Evolutionary conservation across 192 early-diverging fungal species (phyloP), one percentile per base, ranked within the genome.

Genomic region (Mycoemilia scoparia): DNA sequence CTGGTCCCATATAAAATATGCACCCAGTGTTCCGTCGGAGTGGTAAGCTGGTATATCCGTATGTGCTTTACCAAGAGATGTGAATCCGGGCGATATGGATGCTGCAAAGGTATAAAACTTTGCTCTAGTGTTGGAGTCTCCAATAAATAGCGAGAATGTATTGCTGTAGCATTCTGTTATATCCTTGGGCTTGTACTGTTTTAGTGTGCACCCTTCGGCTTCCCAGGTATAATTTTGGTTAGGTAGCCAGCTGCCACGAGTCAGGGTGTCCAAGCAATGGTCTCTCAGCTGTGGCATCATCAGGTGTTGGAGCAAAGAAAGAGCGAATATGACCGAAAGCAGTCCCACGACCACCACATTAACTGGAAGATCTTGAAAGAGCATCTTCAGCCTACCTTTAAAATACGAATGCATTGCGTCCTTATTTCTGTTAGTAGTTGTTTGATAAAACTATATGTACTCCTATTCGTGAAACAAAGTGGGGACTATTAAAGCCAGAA

Each of bases 1-100:
- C 4, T 77, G 81, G 36, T 84, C 81, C 81, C 81, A 84, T 32
- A 64, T 54, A 32, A 84, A 81, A 19, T 63, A 47, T 21, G 77
- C 57, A 0, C 54, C 45, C 18, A 63, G 24, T 7, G 36, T 45
- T 10, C 50, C 48, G 3, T 30, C 25, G 9, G 29, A 38, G 15
- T 56, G 54, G 3, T 35, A 20, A 20, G 45, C 51, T 18, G 48
- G 54, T 3, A 59, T 46, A 28, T 59, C 32, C 1, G 29, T 7
- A 54, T 46, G 44, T 65, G 56, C 29, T 43, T 32, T 23, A 1
- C 48, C 51, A 3, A 38, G 36, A 2, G 40, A 50, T 20, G 35
- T 39, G 3, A 57, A 34, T 0, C 53, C 35, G 0, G 59, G 44
- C 2, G 69, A 39, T 12, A 76, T 45, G 15, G 60, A 39, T n/a